A percentile compares a stretch with the other conserved stretches of the same genome.
Conservation (phyloP, 2,329 filamentous ascomycete species). For the Ophidiomyces ophidiicola region DNA sequence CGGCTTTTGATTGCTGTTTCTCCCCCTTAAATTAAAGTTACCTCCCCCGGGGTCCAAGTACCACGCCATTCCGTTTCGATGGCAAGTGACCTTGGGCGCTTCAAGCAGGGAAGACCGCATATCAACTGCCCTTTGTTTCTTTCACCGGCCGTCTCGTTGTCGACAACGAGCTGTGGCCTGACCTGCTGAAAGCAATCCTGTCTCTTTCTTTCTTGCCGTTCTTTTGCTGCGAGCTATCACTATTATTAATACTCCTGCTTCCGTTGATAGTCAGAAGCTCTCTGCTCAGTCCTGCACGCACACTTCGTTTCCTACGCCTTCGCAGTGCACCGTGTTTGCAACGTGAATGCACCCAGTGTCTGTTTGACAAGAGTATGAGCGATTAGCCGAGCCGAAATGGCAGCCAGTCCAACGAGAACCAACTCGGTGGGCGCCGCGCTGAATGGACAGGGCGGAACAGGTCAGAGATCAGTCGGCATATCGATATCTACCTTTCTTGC, state of each 20-base stretch:
- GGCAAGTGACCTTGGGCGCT: no score
- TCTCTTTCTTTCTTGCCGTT: not conserved
- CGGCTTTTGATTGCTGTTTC: not conserved
- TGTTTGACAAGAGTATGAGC: conserved; percentile 4
- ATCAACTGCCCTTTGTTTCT: not conserved
- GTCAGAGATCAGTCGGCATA: conserved; percentile 27
- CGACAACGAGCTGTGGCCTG: no score
- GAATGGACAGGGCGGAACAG: conserved; percentile 27
- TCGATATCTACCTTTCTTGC: conserved; percentile 47
- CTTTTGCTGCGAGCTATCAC: no score
- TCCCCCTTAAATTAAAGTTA: not conserved
- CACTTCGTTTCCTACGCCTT: no score
- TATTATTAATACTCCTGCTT: conserved; percentile 3
- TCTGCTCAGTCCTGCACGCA: no score
- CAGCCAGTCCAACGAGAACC: not conserved
- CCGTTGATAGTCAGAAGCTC: no score
- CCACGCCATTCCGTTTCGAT: no score
- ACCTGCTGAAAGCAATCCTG: no score
- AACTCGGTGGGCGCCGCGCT: conserved; percentile 24
- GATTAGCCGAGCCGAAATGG: conserved; percentile 1
- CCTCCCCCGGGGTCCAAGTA: not conserved
- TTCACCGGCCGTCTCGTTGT: no score
- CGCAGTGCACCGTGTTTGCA: no score
- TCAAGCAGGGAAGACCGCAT: not conserved
- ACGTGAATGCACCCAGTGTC: no score